Evolutionary conservation across 2,329 filamentous ascomycete species (phyloP), one percentile per base, ranked within the genome.

Genomic region (Malbranchea zuffiana): DNA sequence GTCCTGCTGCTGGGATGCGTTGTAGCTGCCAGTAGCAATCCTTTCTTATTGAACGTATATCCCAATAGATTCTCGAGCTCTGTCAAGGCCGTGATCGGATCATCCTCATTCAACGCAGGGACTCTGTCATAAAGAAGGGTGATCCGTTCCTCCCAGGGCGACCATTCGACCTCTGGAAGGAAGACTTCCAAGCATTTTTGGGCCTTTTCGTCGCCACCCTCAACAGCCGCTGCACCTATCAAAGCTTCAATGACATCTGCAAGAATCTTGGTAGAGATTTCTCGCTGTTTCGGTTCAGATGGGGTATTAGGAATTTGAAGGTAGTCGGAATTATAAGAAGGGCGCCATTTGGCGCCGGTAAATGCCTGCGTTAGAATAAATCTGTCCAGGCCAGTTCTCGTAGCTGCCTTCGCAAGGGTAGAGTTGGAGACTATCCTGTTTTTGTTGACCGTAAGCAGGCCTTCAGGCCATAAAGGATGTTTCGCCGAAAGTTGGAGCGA

Each of bases 201-300:
- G 0, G 79, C 80, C 45, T 74, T 78, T 0, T 62, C 32, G 10
- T 82, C 61, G 0, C 81, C 81, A 1, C 82, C 81, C 35, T 82
- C 72, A 1, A 81, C 43, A 48, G 73, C 86, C 0, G 81, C 72
- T 1, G 78, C 82, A 1, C 85, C 88, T 13, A 95, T 79, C 0
- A 95, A 65, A 0, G 87, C 74, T 54, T 96, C 88, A 0, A 94
- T 71, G 0, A 95, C 78, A 50, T 96, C 88, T 3, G 88, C 88
- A 5, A 95, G 69, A 0, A 74, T 74, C 54, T 96, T 96, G 1
- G 76, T 80, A 0, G 83, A 80, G 20, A 86, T 52, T 10, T 54
- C 50, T 4, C 67, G 59, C 30, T 49, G 57, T 43, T 23, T 47
- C 1, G 21, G 20, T 1, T 44, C 35, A 5, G 33, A 34, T 1